Conservation (phyloP, 352 stramenopile genomes). For the Phytopythium oedochilum region DNA sequence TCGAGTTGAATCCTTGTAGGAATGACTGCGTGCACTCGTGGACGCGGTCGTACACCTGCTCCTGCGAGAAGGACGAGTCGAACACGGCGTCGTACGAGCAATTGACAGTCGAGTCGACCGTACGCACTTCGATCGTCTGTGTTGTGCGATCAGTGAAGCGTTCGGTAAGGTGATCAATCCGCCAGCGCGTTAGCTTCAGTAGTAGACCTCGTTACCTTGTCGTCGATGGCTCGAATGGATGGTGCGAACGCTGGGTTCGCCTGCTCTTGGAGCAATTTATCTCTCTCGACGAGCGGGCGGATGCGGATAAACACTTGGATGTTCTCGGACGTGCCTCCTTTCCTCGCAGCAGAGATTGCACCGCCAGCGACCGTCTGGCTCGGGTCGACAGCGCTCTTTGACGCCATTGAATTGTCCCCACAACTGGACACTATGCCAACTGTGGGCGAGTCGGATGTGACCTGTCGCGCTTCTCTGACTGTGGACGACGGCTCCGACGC, state of each 20-base stretch:
- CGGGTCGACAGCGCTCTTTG: not conserved
- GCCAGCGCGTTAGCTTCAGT: too few species aligned
- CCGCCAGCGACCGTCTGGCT: not conserved
- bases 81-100: conserved; percentile 83
- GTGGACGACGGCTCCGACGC: not conserved
- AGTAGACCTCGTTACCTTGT: conserved; percentile 42
- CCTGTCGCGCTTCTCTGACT: not conserved
- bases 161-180: not conserved
- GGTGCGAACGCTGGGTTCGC: conserved; percentile 18
- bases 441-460: not conserved
- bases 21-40: conserved; percentile 76
- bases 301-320: conserved; percentile 87
- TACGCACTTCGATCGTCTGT: conserved; percentile 78
- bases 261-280: conserved; percentile 22
- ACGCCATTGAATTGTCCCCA: not conserved
- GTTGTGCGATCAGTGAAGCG: not conserved
- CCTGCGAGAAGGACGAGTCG: conserved; percentile 61
- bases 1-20: conserved; percentile 80
- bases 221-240: conserved; percentile 40
- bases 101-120: conserved; percentile 63
- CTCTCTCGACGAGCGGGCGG: conserved; percentile 69
- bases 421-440: not conserved
- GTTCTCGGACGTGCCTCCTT: conserved; percentile 46
- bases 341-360: conserved; percentile 1
- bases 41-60: conserved; percentile 79